Percentiles rank a stretch among this genome's conserved stretches.
Evolutionary conservation across 1,284 basidiomycete species (phyloP).

Genomic region (Moesziomyces parantarcticus): DNA sequence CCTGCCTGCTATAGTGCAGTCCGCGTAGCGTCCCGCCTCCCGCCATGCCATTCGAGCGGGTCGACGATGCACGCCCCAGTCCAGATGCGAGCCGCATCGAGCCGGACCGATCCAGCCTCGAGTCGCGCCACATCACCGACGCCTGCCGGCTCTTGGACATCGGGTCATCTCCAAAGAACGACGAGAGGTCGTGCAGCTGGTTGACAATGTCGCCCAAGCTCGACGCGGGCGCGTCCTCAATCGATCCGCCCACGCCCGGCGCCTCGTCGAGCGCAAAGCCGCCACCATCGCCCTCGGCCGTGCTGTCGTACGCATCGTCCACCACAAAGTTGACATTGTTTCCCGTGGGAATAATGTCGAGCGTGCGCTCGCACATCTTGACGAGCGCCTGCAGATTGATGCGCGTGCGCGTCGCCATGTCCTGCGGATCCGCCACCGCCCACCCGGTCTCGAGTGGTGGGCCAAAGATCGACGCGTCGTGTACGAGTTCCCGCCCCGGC

Average conservation of each 20-base stretch:
- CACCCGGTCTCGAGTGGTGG: slow-evolving; percentile 60
- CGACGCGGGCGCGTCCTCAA: slow-evolving; percentile 16
- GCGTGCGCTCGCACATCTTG: slow-evolving; percentile 58
- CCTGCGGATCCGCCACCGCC: slow-evolving; percentile 61
- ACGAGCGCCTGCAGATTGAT: slow-evolving; percentile 62
- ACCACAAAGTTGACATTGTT: slow-evolving; percentile 62
- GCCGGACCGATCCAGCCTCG: slow-evolving; percentile 33
- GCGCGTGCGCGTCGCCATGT: slow-evolving; percentile 54
- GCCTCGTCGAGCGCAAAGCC: slow-evolving; percentile 39
- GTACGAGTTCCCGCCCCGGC: slow-evolving; percentile 46
- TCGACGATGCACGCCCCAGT: slow-evolving; percentile 17
- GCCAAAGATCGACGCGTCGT: slow-evolving; percentile 56
- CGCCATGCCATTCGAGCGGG: slow-evolving; percentile 20
- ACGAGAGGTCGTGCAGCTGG: slow-evolving; percentile 64
- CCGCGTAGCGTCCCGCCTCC: slow-evolving; percentile 19
- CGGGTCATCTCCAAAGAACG: slow-evolving; percentile 63
- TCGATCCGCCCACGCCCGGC: slow-evolving; percentile 20
- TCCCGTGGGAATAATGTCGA: slow-evolving; percentile 51
- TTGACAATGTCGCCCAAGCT: slow-evolving; percentile 60
- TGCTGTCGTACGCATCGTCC: slow-evolving; percentile 48
- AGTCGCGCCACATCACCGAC: slow-evolving; percentile 50
- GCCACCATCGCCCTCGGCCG: slow-evolving; percentile 23
- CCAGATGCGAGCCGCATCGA: slow-evolving; percentile 32
- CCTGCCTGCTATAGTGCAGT: slow-evolving; percentile 16
- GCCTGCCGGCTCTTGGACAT: slow-evolving; percentile 42